Percentiles rank a stretch among this genome's conserved stretches.
Conservation (phyloP, 2,329 filamentous ascomycete genomes). For the Aspergillus sp. region DNA sequence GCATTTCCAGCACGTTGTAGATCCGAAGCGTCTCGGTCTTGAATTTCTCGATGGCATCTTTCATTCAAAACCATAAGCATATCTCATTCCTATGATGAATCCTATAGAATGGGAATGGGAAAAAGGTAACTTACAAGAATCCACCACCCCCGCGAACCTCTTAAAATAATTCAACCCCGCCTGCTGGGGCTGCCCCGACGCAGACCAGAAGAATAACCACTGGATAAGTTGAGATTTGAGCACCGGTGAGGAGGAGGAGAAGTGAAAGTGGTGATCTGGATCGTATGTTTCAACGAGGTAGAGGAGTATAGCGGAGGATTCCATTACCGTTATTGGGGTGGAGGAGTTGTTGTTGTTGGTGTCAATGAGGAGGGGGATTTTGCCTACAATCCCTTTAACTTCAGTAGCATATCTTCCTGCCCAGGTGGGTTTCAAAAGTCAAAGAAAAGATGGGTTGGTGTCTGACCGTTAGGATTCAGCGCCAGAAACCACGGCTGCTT, state of each 20-base stretch:
- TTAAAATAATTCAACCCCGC: background rate
- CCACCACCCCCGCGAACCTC: background rate
- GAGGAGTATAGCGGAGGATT: background rate
- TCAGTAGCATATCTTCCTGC: too few species aligned
- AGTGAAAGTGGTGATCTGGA: background rate
- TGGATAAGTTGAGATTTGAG: background rate
- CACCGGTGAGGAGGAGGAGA: background rate
- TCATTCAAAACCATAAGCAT: background rate
- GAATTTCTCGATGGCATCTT: background rate
- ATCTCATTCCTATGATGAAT: too few species aligned
- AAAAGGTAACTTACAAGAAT: background rate
- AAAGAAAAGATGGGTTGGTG: too few species aligned
- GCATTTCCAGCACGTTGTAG: background rate
- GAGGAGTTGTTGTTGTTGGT: background rate
- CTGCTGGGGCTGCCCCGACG: background rate
- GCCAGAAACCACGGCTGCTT: slow-evolving; percentile 1
- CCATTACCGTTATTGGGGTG: background rate
- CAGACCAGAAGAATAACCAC: background rate
- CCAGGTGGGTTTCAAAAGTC: too few species aligned
- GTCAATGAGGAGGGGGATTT: background rate
- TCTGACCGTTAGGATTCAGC: background rate
- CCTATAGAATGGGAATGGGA: too few species aligned
- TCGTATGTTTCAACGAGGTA: background rate
- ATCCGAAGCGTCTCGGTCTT: background rate
- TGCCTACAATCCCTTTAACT: background rate